phyloP scores from a whole-genome alignment of 108 stramenopile genomes.

The Pseudonitzschia multiseries region DNA sequence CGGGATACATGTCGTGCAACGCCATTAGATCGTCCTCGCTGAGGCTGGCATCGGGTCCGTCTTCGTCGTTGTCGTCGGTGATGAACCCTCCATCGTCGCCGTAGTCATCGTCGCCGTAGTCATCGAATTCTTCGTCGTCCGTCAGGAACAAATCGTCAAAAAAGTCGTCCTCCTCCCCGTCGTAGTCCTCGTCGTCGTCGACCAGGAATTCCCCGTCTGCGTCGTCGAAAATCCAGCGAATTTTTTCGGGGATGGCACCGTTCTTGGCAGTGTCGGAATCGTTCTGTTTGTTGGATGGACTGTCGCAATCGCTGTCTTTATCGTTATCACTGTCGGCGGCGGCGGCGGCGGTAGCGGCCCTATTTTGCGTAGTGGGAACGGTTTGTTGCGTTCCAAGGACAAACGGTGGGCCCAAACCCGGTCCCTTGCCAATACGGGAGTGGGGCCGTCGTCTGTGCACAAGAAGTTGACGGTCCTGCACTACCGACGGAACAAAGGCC shows the following conservation, averaged over 20 bases:
- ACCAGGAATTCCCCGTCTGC: neutral
- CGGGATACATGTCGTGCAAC: constrained; percentile 25
- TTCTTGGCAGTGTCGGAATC: neutral
- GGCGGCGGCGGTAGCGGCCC: too few species aligned
- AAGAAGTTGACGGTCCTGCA: too few species aligned
- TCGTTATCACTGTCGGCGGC: too few species aligned
- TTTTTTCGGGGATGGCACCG: neutral
- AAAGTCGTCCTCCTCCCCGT: constrained; percentile 6
- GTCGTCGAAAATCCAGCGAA: constrained; percentile 10
- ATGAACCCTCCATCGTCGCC: neutral
- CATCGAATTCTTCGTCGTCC: constrained; percentile 1
- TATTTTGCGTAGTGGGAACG: too few species aligned
- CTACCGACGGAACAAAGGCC: too few species aligned
- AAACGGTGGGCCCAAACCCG: too few species aligned
- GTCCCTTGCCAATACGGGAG: too few species aligned
- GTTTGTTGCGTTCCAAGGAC: too few species aligned
- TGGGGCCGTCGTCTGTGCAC: too few species aligned
- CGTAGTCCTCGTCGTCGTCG: neutral
- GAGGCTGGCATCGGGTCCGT: constrained; percentile 18
- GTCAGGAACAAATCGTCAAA: constrained; percentile 21
- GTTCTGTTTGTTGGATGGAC: neutral
- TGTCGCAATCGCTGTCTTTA: neutral
- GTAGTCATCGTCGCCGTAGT: too few species aligned
- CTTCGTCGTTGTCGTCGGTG: constrained; percentile 13
- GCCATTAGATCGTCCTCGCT: constrained; percentile 27